Evolutionary conservation across 768 basidiomycete species (phyloP).

Genomic region (Scleroderma citrinum): DNA sequence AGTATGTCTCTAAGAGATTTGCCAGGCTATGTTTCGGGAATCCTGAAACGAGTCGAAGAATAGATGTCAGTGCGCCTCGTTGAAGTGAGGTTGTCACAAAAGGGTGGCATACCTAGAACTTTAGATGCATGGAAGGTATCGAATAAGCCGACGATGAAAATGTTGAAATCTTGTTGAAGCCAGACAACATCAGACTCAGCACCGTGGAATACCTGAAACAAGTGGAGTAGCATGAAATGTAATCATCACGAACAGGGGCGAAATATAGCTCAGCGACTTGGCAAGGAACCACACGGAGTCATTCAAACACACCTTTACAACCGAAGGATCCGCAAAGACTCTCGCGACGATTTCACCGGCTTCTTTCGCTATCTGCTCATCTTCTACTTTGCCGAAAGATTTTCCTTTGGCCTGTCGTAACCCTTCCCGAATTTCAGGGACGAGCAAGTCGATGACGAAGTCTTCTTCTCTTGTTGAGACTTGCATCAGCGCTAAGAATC

Average conservation of each 20-base stretch:
- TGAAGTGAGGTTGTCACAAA: not conserved
- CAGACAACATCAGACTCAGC: slow-evolving; percentile 92
- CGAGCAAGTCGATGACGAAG: slow-evolving; percentile 81
- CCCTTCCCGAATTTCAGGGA: slow-evolving; percentile 56
- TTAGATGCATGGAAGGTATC: slow-evolving; percentile 96
- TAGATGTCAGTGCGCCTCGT: not conserved
- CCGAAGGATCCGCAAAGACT: slow-evolving; percentile 68
- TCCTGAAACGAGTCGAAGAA: slow-evolving; percentile 36
- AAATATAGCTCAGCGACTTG: too few relatives aligned
- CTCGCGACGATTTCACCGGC: slow-evolving; percentile 43
- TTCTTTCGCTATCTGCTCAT: slow-evolving; percentile 15
- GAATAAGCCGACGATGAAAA: slow-evolving; percentile 94
- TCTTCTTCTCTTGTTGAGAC: slow-evolving; percentile 79
- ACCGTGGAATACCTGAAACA: slow-evolving; percentile 80
- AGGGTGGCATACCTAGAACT: slow-evolving; percentile 50
- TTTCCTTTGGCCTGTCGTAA: slow-evolving; percentile 57
- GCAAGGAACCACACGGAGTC: not conserved
- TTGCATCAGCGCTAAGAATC: slow-evolving; percentile 93
- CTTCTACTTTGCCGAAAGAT: slow-evolving; percentile 5
- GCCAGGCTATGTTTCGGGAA: slow-evolving; percentile 83
- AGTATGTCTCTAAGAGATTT: slow-evolving; percentile 80
- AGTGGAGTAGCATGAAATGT: too few relatives aligned
- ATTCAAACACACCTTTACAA: slow-evolving; percentile 64
- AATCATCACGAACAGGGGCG: too few relatives aligned
- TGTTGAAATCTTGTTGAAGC: slow-evolving; percentile 93